Evolutionary conservation across 176 grass and related monocot genomes (phyloP), one percentile per base, ranked within the genome.

Genomic region (Otatea glauca): DNA sequence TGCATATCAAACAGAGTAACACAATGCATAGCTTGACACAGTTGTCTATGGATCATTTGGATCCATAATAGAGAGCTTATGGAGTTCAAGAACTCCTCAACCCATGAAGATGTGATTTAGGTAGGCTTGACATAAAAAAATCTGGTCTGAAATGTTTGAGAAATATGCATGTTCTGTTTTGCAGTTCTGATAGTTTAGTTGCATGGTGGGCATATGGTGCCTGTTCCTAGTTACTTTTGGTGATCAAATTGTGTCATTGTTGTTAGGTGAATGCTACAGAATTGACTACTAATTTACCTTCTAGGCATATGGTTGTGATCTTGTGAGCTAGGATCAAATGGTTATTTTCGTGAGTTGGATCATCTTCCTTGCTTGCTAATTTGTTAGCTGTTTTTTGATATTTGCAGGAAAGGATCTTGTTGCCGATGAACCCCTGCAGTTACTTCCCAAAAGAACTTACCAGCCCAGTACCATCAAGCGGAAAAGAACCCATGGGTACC

Each of bases 401-500:
- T 83, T 67, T 84, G 66, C 75, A 97, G 94, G 88, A 54, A 86
- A 75, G 85, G 85, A 94, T 94, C 87, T 64, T 90, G 56, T 78
- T 58, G 76, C 65, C 12, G 79, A 94, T 83, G 94, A 92, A 65
- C 92, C 94, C 68, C 67, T 97, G 44, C 55, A 84, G 79, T 68
- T 88, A n/a, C 87, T 92, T 75, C 88, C 90, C 14, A 94, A 97
- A 83, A 92, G 92, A 90, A 97, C 92, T 9, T 97, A 97, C 82
- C 94, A 97, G 61, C 94, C 94, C 81, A 97, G 92, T 75, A 91
- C 86, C 64, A 88, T 97, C 87, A 97, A 92, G 89, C 89, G 89
- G 78, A 97, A 94, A 74, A 92, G 92, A 80, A 88, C 92, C 18
- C 94, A 97, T 80, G 94, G 94, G 76, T 97, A 88, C 32, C 94